Percentiles rank a stretch among this genome's conserved stretches.
Evolutionary conservation across 2,329 filamentous ascomycete genomes (phyloP).

Genomic region (Fusarium algeriense): DNA sequence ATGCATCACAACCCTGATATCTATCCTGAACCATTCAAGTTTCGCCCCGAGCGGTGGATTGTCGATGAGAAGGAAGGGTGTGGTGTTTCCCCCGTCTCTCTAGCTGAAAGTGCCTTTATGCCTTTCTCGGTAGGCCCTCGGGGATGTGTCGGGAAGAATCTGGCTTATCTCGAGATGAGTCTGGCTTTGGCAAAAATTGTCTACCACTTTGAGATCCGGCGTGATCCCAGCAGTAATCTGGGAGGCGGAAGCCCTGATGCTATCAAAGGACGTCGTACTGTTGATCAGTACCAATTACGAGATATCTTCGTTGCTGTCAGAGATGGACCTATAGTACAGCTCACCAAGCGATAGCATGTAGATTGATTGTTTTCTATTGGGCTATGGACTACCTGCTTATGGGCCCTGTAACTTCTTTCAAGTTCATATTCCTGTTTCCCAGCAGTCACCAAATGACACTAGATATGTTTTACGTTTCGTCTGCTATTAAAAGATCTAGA

Average conservation of each 20-base stretch:
- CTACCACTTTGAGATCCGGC: slow-evolving; percentile 23
- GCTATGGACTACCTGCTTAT: too few species aligned
- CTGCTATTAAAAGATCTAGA: too few species aligned
- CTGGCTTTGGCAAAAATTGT: slow-evolving; percentile 28
- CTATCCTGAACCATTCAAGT: slow-evolving; percentile 26
- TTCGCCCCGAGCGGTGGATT: slow-evolving; percentile 38
- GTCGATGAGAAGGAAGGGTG: neutral
- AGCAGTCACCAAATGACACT: too few species aligned
- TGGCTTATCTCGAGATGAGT: slow-evolving; percentile 39
- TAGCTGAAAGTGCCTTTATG: slow-evolving; percentile 21
- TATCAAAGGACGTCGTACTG: slow-evolving; percentile 17
- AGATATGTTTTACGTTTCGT: too few species aligned
- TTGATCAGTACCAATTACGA: slow-evolving; percentile 30
- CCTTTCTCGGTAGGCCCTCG: slow-evolving; percentile 32
- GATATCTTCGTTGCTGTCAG: slow-evolving; percentile 31
- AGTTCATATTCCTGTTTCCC: too few species aligned
- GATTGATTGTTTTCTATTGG: neutral
- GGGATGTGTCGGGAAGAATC: slow-evolving; percentile 33
- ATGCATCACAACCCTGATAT: slow-evolving; percentile 32
- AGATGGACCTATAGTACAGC: slow-evolving; percentile 30
- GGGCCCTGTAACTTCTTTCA: too few species aligned
- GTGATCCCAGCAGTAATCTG: slow-evolving; percentile 22
- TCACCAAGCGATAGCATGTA: neutral
- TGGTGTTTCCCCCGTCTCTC: slow-evolving; percentile 6
- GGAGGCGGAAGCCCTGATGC: slow-evolving; percentile 22